Base-by-base conservation (phyloP, 2,329 filamentous ascomycete genomes). In the Alternaria viburni region DNA sequence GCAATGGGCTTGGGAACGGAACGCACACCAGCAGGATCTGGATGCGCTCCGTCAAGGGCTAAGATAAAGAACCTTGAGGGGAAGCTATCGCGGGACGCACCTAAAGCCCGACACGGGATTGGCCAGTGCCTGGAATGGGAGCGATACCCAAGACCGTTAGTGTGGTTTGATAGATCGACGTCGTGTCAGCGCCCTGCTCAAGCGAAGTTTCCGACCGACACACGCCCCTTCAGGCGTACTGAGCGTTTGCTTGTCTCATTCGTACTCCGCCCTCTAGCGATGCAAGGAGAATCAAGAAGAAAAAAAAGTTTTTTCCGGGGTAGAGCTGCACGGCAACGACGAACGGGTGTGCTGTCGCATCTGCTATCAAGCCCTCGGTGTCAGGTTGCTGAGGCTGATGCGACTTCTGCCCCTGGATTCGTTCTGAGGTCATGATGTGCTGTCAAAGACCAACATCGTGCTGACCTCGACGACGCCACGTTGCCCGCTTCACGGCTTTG, bases 81-180 rank as follows among this genome's bases (percentile, higher is more conserved):
- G 69, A 65, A 71, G 69, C 68, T 71, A 71, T 72, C 67, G 64
- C 69, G 69, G 72, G 65, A 74, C 68, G 72, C 68, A 68, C 73
- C 67, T 74, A 74, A 69, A 70, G 70, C 68, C 74, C 71, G 73
- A 61, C 56, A 68, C 56, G 55, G 64, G 65, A 74, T 75, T 74
- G 74, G 74, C 68, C 73, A 68, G 64, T 63, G 69, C 67, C 43
- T 36, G 58, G 43, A 50, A 17, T 60, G 62, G 59, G 52, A 61
- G 62, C 74, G 55, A 71, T 66, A 28, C 72, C 64, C 43, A 8
- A 67, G 62, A 58, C 67, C 26, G 60, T 68, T 67, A 65, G 71
- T 56, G 49, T 45, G 45, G 63, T 51, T 69, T 69, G 62, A 61
- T 64, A 63, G 69, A 71, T 72, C 70, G 70, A 72, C 68, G 62